Base-by-base conservation (phyloP, 352 stramenopile species). In the Phytopythium oedochilum region DNA sequence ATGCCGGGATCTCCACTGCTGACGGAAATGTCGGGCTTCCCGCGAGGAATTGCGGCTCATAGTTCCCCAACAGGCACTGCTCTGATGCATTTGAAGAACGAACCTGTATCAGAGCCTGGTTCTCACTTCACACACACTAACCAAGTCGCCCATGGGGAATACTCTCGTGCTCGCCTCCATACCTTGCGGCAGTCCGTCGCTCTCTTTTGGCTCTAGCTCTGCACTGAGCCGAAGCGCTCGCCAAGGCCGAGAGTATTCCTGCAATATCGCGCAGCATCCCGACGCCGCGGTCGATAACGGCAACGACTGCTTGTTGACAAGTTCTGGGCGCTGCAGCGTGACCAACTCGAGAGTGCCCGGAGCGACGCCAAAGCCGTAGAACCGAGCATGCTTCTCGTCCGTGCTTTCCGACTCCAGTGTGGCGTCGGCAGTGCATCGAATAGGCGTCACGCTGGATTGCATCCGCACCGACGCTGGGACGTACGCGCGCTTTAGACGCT, bases 41-140 rank as follows among this genome's bases (percentile, higher is more conserved):
- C 0, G 57, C 48, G 3, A 34, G 54, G 31, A 79, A 86, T 1
- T 77, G 74, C 8, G 78, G 71, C 40, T 91, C 78, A 38, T 91
- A 91, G 54, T 73, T 83, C 57, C 82, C 86, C 44, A 89, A 52
- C 32, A 89, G 47, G 17, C 67, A 75, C 2, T 69, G 51, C 5
- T 81, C 66, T 61, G 22, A 26, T 56, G 4, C 5, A 32, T 32
- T 32, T 9, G 29, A 32, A 9, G 29, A 32, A 32, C 29, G 29
- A 10, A 32, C 29, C 5, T 32, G 5, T 9, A 32, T 5, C 5
- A 9, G 5, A 32, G 29, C 29, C 5, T 9, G 9, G 5, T n/a
- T n/a, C n/a, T n/a, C n/a, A n/a, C n/a, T n/a, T n/a, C n/a, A n/a
- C n/a, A n/a, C n/a, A n/a, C n/a, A n/a, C n/a, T n/a, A n/a, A n/a